Percentiles rank a stretch among this genome's conserved stretches.
Evolutionary conservation across 2,329 filamentous ascomycete genomes (phyloP).

Genomic region (Nothophaeocryptopus gaeumannii): DNA sequence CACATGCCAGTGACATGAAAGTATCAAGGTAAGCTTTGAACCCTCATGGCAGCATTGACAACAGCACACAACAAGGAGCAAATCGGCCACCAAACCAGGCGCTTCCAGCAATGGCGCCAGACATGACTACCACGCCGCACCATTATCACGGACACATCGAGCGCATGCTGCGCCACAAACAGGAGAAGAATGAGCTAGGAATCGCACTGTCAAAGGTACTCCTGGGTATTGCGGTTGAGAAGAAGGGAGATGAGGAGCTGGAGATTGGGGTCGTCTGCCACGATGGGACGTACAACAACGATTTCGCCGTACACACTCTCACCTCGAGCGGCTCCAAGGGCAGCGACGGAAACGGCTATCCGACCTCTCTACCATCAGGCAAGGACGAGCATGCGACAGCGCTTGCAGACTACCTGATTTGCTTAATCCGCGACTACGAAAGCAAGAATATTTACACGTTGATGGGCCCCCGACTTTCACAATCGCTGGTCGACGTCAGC

Average conservation of each 20-base stretch:
- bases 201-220: constrained; percentile 46
- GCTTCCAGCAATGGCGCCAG: no score
- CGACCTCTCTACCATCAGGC: constrained; percentile 9
- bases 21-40: no score
- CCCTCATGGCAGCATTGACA: no score
- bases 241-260: constrained; percentile 44
- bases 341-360: constrained; percentile 4
- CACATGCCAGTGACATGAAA: no score
- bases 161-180: constrained; percentile 15
- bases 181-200: constrained; percentile 19
- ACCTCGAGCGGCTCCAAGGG: constrained; percentile 8
- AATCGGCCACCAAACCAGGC: no score
- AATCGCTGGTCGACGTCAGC: constrained; percentile 57
- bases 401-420: constrained; percentile 55
- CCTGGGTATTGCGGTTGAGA: constrained; percentile 59
- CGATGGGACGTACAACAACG: constrained; percentile 70
- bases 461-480: constrained; percentile 68
- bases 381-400: constrained; percentile 9
- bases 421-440: constrained; percentile 58
- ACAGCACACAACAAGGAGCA: no score
- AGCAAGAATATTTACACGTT: constrained; percentile 69
- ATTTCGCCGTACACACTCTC: constrained; percentile 65
- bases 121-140: constrained; percentile 18
- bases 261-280: constrained; percentile 67
- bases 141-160: constrained; percentile 20